Evolutionary conservation across 176 grass and related monocot species (phyloP), one percentile per base, ranked within the genome.

Genomic region (Paspalum notatum): DNA sequence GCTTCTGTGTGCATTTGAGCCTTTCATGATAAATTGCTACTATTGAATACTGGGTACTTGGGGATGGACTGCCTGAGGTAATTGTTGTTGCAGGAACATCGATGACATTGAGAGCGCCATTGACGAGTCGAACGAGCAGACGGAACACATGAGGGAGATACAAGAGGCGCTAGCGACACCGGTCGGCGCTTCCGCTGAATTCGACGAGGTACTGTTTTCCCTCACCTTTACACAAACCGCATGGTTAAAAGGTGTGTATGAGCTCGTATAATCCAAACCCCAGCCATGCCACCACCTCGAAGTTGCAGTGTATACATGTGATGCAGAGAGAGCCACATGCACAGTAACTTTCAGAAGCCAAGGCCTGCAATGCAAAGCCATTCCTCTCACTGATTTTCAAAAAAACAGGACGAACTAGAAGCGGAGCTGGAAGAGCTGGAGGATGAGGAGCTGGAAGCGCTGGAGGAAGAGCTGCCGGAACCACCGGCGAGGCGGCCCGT

Each of bases 391-490:
- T 9, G 27, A 5, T 18, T 17, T 8, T 5, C 1, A 6, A 2
- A 32, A 42, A 42, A 49, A 57, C 68, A 94, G 92, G 89, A 95
- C 72, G 92, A 90, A 50, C 76, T 92, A 18, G 89, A 91, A 76
- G 81, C 92, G 8, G 89, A 95, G 67, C 55, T 92, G 15, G 89
- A 95, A 67, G 87, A 87, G 68, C 79, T 95, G 7, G 89, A 95
- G 80, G 89, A 79, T 54, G 66, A 83, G 37, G 86, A 84, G 8
- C 65, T 86, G 2, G 65, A 83, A 42, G 86, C 84, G 8, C 65
- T 86, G 2, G 65, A 91, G 7, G 39, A 87, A 13, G 77, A 92
- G 62, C 62, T 87, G 60, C 88, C 83, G 11, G 77, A 84, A 66
- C 69, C 82, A n/a, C 72, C 71, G 1, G 27, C 39, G n/a, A 50